A percentile compares a stretch with the other conserved stretches of the same genome.
Evolutionary conservation across 257 asterid genomes (phyloP).

Genomic region (Solanum boliviense): DNA sequence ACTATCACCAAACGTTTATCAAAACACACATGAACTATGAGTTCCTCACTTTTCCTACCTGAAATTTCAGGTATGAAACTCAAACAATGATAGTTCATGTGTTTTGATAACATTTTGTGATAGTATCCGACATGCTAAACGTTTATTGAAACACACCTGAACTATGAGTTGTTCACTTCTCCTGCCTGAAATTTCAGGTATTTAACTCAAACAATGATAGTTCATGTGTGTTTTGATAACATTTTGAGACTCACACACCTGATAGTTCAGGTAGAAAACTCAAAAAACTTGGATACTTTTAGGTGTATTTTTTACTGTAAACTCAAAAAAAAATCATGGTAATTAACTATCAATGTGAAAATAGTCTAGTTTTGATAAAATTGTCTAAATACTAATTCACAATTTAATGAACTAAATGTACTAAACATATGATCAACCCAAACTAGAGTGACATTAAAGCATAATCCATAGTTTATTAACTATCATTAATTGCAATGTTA

Average conservation of each 20-base stretch:
- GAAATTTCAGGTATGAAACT: neutral
- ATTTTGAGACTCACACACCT: neutral
- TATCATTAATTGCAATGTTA: neutral
- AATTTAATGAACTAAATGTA: neutral
- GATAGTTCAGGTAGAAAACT: neutral
- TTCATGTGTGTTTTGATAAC: neutral
- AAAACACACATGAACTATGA: neutral
- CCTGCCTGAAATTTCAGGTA: neutral
- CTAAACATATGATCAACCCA: neutral
- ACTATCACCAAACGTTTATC: neutral
- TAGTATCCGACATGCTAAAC: neutral
- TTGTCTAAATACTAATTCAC: neutral
- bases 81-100: neutral
- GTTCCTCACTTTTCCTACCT: neutral
- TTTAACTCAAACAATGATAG: neutral
- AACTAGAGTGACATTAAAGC: neutral
- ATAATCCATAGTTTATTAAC: neutral
- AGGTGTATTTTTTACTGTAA: neutral
- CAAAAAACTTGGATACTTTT: neutral
- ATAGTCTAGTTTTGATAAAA: neutral
- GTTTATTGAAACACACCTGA: neutral
- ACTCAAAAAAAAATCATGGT: neutral
- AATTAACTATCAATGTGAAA: neutral
- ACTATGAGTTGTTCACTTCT: neutral
- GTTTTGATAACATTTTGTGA: neutral